A percentile compares a stretch with the other conserved stretches of the same genome.
phyloP scores from a whole-genome alignment of 257 asterid species.

The Striga asiatica region DNA sequence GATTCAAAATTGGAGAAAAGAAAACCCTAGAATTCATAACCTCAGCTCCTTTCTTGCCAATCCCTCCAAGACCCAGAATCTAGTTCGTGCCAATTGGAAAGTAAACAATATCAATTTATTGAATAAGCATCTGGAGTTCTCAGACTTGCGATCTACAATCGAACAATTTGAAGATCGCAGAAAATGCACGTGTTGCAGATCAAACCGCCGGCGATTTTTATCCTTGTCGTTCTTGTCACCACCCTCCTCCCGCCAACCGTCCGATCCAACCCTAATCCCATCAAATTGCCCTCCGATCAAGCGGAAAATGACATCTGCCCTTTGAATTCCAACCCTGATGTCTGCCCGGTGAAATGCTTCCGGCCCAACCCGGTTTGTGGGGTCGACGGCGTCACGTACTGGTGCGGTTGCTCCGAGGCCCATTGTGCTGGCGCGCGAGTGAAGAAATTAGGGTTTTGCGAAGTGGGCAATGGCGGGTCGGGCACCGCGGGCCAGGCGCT shows the following conservation, averaged over 20 bases:
- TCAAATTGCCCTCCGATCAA: constrained; percentile 43
- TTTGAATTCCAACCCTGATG: constrained; percentile 14
- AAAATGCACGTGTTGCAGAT: constrained; percentile 23
- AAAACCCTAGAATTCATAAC: too few relatives aligned
- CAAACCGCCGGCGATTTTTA: constrained; percentile 18
- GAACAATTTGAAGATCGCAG: constrained; percentile 22
- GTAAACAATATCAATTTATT: too few relatives aligned
- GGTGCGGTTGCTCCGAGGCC: constrained; percentile 98
- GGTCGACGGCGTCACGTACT: constrained; percentile 69
- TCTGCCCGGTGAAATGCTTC: constrained; percentile 80
- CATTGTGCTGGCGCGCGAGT: constrained; percentile 73
- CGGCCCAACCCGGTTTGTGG: constrained; percentile 95
- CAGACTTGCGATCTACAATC: constrained; percentile 24
- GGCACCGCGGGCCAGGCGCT: constrained; percentile 83
- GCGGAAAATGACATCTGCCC: constrained; percentile 36
- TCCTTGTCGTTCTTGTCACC: constrained; percentile 25
- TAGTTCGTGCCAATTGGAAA: too few relatives aligned
- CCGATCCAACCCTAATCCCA: constrained; percentile 30
- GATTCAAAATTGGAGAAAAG: too few relatives aligned
- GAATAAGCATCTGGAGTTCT: too few relatives aligned
- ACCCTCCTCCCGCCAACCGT: constrained; percentile 31
- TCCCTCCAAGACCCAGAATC: too few relatives aligned
- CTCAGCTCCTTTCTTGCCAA: too few relatives aligned
- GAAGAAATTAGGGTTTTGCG: constrained; percentile 59
- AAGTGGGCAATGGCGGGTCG: constrained; percentile 71